These are phyloP conservation scores for Gryganskiella cystojenkinii DNA, from an alignment of 192 early-diverging fungal genomes.

Conservation along the genomic window DNA sequence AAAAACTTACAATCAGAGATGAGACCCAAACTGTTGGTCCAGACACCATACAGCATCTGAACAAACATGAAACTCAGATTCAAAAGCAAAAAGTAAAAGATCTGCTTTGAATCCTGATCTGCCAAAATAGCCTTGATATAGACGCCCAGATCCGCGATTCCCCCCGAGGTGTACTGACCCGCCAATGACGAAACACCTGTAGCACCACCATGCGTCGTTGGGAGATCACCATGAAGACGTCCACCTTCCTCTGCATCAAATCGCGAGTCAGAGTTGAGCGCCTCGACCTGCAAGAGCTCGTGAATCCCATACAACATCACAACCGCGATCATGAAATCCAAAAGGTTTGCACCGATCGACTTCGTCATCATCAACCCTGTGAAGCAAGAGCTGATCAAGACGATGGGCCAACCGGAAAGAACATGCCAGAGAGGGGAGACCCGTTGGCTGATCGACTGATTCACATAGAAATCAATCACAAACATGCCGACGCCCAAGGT, in stretches of 20 bases:
- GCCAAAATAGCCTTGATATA: slow-evolving; percentile 66
- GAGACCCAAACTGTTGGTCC: slow-evolving; percentile 88
- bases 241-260: slow-evolving; percentile 48
- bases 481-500: slow-evolving; percentile 51
- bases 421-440: slow-evolving; percentile 43
- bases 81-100: slow-evolving; percentile 93
- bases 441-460: slow-evolving; percentile 46
- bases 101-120: slow-evolving; percentile 86
- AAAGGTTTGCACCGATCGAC: slow-evolving; percentile 41
- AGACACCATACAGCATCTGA: slow-evolving; percentile 83
- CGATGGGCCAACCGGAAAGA: slow-evolving; percentile 53
- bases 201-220: slow-evolving; percentile 45
- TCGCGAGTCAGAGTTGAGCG: slow-evolving; percentile 23
- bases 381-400: slow-evolving; percentile 39
- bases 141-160: slow-evolving; percentile 28
- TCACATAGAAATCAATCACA: slow-evolving; percentile 54
- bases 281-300: slow-evolving; percentile 44
- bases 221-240: slow-evolving; percentile 39
- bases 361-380: slow-evolving; percentile 48
- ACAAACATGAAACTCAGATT: slow-evolving; percentile 95
- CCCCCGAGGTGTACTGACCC: slow-evolving; percentile 24
- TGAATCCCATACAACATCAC: slow-evolving; percentile 54
- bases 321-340: slow-evolving; percentile 48
- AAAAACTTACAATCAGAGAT: slow-evolving; percentile 80
- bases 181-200: background rate